phyloP scores from a whole-genome alignment of 352 stramenopile species.

The Peronospora destructor region DNA sequence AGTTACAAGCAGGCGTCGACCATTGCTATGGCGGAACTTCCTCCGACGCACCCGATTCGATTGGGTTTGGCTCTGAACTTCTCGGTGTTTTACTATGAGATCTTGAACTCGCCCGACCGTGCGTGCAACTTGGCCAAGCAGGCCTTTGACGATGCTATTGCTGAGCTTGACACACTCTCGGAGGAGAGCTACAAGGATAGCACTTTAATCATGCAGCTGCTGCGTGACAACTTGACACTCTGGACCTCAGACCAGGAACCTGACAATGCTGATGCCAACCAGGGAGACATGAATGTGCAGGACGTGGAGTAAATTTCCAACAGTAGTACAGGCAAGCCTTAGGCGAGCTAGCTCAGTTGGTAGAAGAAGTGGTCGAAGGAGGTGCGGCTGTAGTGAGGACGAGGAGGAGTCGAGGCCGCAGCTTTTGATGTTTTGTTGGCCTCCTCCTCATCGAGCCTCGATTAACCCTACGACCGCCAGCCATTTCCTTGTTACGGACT shows the following conservation, averaged over 20 bases:
- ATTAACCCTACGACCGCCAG: constrained; percentile 7
- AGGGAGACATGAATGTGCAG: constrained; percentile 83
- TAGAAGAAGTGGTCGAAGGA: constrained; percentile 9
- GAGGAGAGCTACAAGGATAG: constrained; percentile 99
- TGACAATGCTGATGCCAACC: constrained; percentile 84
- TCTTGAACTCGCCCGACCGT: constrained; percentile 93
- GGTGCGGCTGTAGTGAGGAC: constrained; percentile 10
- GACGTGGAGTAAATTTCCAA: constrained; percentile 55
- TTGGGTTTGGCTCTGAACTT: constrained; percentile 99
- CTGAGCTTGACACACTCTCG: constrained; percentile 97
- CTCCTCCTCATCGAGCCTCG: constrained; percentile 17
- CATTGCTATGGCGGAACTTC: constrained; percentile 93
- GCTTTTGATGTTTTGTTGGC: constrained; percentile 18
- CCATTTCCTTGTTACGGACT: not conserved
- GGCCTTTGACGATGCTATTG: constrained; percentile 99
- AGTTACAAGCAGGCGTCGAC: constrained; percentile 76
- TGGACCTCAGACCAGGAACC: constrained; percentile 96
- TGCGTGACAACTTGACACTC: constrained; percentile 98
- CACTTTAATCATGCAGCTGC: constrained; percentile 99
- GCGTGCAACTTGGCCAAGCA: constrained; percentile 93
- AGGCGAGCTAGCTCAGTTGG: constrained; percentile 18
- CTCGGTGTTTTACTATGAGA: constrained; percentile 99
- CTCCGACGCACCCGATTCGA: constrained; percentile 97
- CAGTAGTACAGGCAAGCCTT: constrained; percentile 7
- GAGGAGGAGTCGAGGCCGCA: constrained; percentile 25